A percentile compares a stretch with the other conserved stretches of the same genome.
phyloP scores from a whole-genome alignment of 176 grass and related monocot species.

The Thinopyrum elongatum region DNA sequence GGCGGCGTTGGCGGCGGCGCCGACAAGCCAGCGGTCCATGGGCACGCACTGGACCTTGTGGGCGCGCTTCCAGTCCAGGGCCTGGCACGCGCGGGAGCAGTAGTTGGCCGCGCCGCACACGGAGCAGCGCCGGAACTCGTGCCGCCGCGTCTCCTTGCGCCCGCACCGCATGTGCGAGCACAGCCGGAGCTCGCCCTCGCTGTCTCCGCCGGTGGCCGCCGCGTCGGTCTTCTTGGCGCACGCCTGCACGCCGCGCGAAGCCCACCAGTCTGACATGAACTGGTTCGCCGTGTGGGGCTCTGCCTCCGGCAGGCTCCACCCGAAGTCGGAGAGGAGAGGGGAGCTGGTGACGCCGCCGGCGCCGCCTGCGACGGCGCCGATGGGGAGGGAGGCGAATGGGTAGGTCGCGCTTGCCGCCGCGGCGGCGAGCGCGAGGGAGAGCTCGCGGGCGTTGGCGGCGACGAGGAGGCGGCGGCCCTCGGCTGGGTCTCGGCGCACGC shows the following conservation, averaged over 20 bases:
- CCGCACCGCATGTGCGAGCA: conserved; percentile 74
- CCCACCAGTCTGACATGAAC: conserved; percentile 79
- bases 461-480: conserved; percentile 67
- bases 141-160: conserved; percentile 66
- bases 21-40: conserved; percentile 55
- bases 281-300: conserved; percentile 66
- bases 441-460: conserved; percentile 61
- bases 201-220: neutral
- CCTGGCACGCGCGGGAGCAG: conserved; percentile 94
- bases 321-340: conserved; percentile 52
- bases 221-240: neutral
- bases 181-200: conserved; percentile 31
- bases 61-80: conserved; percentile 71
- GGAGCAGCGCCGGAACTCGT: conserved; percentile 89
- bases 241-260: neutral
- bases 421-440: conserved; percentile 40
- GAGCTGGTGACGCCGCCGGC: neutral
- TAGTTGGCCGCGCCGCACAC: conserved; percentile 88
- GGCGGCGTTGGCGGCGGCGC: neutral
- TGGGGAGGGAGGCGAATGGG: neutral
- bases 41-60: conserved; percentile 65
- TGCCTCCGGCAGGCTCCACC: conserved; percentile 52
- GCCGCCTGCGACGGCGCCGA: neutral
- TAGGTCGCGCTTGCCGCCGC: neutral
- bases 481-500: conserved; percentile 49